These are phyloP conservation scores for Echria macrotheca DNA, from an alignment of 495 filamentous ascomycete species.

Conservation along the genomic window DNA sequence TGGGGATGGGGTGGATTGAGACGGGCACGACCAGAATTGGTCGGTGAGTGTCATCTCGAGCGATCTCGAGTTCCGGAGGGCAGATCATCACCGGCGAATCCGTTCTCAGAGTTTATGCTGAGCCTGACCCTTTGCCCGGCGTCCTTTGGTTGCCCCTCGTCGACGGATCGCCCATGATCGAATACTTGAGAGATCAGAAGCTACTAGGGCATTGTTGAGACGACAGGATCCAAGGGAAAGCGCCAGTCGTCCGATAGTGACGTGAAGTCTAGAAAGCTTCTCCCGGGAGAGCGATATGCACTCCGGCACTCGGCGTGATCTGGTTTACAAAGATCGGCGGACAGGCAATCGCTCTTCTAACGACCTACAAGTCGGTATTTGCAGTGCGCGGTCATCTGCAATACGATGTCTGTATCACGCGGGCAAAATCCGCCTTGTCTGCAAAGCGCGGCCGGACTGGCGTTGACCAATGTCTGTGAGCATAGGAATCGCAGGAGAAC, in stretches of 20 bases:
- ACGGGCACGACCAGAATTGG: too few species aligned
- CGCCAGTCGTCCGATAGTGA: background rate
- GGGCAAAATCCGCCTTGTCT: too few species aligned
- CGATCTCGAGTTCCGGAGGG: conserved; percentile 20
- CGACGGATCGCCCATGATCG: conserved; percentile 6
- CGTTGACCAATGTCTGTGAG: too few species aligned
- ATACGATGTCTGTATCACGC: too few species aligned
- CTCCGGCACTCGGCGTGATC: background rate
- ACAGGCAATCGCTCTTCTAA: too few species aligned
- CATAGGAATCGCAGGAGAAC: too few species aligned
- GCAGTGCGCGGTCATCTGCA: too few species aligned
- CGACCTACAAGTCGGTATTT: too few species aligned
- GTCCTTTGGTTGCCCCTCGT: background rate
- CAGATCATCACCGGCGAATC: conserved; percentile 17
- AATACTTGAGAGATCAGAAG: background rate
- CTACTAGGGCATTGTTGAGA: background rate
- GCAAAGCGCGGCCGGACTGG: too few species aligned
- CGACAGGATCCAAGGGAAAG: background rate
- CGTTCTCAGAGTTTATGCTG: conserved; percentile 16
- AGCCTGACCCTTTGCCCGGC: background rate
- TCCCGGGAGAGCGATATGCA: background rate
- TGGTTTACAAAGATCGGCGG: conserved; percentile 3
- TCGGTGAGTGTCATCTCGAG: conserved; percentile 20
- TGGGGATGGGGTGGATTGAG: too few species aligned
- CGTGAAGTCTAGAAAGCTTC: conserved; percentile 9